Evolutionary conservation across 768 basidiomycete genomes (phyloP).

Genomic region (Daedaleopsis nitida): DNA sequence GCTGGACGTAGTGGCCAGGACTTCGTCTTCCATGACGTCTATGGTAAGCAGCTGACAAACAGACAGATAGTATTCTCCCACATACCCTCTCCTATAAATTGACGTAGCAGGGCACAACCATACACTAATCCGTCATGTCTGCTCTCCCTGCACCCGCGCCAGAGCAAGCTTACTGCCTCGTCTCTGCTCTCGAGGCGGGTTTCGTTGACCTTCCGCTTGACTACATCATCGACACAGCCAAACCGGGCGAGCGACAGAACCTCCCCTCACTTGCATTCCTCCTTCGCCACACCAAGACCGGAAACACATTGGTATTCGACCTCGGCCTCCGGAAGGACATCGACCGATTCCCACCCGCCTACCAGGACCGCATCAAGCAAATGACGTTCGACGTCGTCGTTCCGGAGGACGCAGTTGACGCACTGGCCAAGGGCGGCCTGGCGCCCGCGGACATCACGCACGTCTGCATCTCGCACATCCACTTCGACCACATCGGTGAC

Average conservation of each 20-base stretch:
- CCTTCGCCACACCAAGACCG: constrained; percentile 44
- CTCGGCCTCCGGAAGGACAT: constrained; percentile 52
- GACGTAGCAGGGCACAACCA: neutral
- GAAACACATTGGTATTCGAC: constrained; percentile 48
- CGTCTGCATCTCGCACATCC: constrained; percentile 53
- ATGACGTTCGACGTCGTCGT: constrained; percentile 15
- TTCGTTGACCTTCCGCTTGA: constrained; percentile 6
- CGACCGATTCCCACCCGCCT: constrained; percentile 8
- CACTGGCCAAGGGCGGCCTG: constrained; percentile 51
- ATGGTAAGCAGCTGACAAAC: neutral
- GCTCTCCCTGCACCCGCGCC: constrained; percentile 5
- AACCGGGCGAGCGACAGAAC: constrained; percentile 4
- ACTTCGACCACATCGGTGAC: constrained; percentile 57
- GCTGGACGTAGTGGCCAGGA: neutral
- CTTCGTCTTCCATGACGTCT: neutral
- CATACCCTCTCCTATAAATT: neutral
- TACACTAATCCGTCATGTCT: neutral
- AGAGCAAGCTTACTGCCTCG: constrained; percentile 12
- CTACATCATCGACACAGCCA: constrained; percentile 15
- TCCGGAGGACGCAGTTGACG: constrained; percentile 41
- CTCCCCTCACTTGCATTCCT: constrained; percentile 54
- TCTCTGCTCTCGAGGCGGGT: constrained; percentile 17
- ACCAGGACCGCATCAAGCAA: neutral
- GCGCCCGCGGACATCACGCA: constrained; percentile 44
- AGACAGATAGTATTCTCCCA: too few species aligned